A percentile compares a stretch with the other conserved stretches of the same genome.
These are phyloP conservation scores for Arthrobotrys musiformis DNA, from an alignment of 2,329 filamentous ascomycete genomes.

Conservation along the genomic window DNA sequence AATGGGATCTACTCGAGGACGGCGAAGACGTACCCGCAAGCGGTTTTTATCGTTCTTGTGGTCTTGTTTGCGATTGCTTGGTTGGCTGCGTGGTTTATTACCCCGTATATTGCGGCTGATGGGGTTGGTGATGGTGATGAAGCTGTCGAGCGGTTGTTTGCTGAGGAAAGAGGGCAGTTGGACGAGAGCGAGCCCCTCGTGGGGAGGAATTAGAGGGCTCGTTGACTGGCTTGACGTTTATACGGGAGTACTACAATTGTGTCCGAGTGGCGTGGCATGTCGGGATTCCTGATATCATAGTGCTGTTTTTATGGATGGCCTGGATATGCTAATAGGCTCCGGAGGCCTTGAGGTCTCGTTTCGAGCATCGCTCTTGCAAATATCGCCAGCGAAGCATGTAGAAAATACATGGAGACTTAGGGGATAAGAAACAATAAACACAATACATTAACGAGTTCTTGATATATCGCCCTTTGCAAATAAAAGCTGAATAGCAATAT, in stretches of 20 bases:
- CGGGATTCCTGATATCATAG: too few relatives aligned
- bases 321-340: too few relatives aligned
- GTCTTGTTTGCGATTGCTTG: conserved; percentile 75
- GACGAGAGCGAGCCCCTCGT: conserved; percentile 36
- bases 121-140: conserved; percentile 29
- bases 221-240: too few relatives aligned
- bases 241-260: neutral
- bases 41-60: conserved; percentile 81
- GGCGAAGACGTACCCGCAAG: conserved; percentile 79
- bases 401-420: neutral
- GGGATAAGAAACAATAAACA: neutral
- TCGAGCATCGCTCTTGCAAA: too few relatives aligned
- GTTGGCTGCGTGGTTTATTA: conserved; percentile 75
- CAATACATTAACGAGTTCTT: neutral
- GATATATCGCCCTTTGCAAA: conserved; percentile 4
- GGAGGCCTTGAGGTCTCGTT: too few relatives aligned
- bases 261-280: too few relatives aligned
- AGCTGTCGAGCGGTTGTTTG: neutral
- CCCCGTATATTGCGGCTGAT: conserved; percentile 64
- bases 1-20: conserved; percentile 87
- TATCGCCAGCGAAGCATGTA: neutral
- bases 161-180: conserved; percentile 27
- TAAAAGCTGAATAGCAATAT: neutral
- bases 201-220: neutral
- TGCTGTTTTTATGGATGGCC: too few relatives aligned